A percentile compares a stretch with the other conserved stretches of the same genome.
Evolutionary conservation across 2,329 filamentous ascomycete genomes (phyloP).

Genomic region (Monilinia aucupariae): DNA sequence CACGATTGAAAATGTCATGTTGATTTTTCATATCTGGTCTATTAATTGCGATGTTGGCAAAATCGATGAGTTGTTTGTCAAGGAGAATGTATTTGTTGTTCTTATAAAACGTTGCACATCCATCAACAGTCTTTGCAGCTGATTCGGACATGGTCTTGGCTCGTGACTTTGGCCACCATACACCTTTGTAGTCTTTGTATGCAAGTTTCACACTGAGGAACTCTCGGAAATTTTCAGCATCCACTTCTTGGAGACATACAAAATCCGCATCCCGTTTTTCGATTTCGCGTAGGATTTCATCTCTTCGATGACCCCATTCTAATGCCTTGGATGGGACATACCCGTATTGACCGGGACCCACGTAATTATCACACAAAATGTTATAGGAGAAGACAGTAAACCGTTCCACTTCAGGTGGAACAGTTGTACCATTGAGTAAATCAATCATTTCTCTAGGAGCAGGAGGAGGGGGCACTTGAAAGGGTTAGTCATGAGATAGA

Average conservation of each 20-base stretch:
- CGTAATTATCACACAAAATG: constrained; percentile 89
- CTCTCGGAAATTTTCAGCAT: constrained; percentile 84
- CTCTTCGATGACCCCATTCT: constrained; percentile 79
- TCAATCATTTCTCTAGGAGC: constrained; percentile 70
- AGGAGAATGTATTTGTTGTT: constrained; percentile 88
- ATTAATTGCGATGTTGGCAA: constrained; percentile 86
- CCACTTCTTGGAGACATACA: constrained; percentile 88
- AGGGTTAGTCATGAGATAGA: constrained; percentile 16
- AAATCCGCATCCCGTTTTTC: constrained; percentile 77
- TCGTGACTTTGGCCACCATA: constrained; percentile 86
- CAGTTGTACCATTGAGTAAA: constrained; percentile 61
- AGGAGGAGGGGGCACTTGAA: constrained; percentile 69
- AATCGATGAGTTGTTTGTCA: constrained; percentile 92
- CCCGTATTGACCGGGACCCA: constrained; percentile 77
- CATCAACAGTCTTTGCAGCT: constrained; percentile 85
- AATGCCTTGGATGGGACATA: constrained; percentile 81
- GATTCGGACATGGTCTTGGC: constrained; percentile 88
- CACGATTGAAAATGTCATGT: constrained; percentile 94
- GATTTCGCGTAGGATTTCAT: constrained; percentile 79
- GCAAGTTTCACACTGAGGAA: constrained; percentile 85
- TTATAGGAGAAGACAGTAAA: constrained; percentile 92
- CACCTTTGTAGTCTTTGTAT: constrained; percentile 84
- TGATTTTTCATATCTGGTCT: constrained; percentile 95
- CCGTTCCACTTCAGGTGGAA: constrained; percentile 52
- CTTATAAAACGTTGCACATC: constrained; percentile 96